These are phyloP conservation scores for Sungouiozyma intestinalis DNA, from an alignment of 805 yeast species.

Conservation along the genomic window DNA sequence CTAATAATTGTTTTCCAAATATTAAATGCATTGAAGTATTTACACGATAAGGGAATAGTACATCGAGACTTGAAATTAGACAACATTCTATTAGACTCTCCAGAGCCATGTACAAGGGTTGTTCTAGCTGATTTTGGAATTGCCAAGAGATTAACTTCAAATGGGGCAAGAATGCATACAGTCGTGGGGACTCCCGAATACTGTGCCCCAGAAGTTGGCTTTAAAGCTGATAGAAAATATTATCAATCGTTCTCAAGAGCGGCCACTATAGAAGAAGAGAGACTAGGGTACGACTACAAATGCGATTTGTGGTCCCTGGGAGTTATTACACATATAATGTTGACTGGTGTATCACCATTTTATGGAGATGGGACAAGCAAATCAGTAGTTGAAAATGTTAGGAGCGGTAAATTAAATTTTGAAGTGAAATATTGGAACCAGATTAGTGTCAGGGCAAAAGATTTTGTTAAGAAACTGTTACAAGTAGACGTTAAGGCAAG, in stretches of 20 bases:
- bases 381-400: conserved; percentile 34
- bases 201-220: conserved; percentile 61
- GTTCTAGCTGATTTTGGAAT: conserved; percentile 64
- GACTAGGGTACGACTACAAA: conserved; percentile 39
- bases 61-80: conserved; percentile 62
- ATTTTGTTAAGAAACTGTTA: conserved; percentile 35
- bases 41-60: conserved; percentile 45
- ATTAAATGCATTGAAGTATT: conserved; percentile 42
- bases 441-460: conserved; percentile 35
- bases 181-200: conserved; percentile 60
- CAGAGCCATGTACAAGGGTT: conserved; percentile 42
- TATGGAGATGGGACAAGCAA: conserved; percentile 37
- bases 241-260: conserved; percentile 19
- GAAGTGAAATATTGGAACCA: conserved; percentile 33
- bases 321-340: conserved; percentile 44
- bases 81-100: conserved; percentile 46
- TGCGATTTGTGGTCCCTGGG: conserved; percentile 70
- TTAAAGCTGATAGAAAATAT: conserved; percentile 27
- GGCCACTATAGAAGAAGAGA: conserved; percentile 17
- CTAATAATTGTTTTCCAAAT: conserved; percentile 46
- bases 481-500: conserved; percentile 32
- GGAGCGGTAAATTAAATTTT: conserved; percentile 33
- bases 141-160: conserved; percentile 28
- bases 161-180: conserved; percentile 34
- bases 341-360: conserved; percentile 59